A percentile compares a stretch with the other conserved stretches of the same genome.
These are phyloP conservation scores for Boletus pseudo-olivaceus DNA, from an alignment of 768 basidiomycete species.

Conservation along the genomic window DNA sequence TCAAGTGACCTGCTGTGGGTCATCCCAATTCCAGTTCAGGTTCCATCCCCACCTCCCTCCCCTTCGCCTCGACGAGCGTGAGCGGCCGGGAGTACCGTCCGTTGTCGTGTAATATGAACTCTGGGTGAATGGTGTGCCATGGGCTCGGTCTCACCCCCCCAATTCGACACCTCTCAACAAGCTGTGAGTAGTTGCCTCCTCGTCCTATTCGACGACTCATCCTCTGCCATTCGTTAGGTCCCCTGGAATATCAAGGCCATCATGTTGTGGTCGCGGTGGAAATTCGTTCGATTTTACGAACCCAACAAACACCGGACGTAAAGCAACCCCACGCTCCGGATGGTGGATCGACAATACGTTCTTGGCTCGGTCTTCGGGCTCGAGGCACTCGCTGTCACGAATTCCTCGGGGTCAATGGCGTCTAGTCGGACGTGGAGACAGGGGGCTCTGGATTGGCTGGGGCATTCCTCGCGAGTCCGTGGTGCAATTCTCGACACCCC, in stretches of 20 bases:
- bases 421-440: background rate
- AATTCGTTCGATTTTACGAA: background rate
- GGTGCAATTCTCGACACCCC: background rate
- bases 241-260: background rate
- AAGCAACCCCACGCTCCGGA: no score
- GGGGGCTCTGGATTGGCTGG: background rate
- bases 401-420: background rate
- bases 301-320: background rate
- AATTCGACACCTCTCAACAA: background rate
- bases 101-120: background rate
- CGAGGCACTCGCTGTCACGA: background rate
- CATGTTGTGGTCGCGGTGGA: background rate
- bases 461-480: background rate
- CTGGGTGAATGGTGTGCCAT: background rate
- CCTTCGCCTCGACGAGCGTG: background rate
- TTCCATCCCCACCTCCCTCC: background rate
- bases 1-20: background rate
- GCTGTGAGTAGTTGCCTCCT: background rate
- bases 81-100: no score
- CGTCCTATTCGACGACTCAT: background rate
- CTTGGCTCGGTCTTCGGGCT: no score
- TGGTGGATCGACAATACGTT: no score
- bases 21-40: background rate
- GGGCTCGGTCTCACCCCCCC: background rate
- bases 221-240: background rate